Base-by-base conservation (phyloP, 257 asterid species). In the Plantago ovata region DNA sequence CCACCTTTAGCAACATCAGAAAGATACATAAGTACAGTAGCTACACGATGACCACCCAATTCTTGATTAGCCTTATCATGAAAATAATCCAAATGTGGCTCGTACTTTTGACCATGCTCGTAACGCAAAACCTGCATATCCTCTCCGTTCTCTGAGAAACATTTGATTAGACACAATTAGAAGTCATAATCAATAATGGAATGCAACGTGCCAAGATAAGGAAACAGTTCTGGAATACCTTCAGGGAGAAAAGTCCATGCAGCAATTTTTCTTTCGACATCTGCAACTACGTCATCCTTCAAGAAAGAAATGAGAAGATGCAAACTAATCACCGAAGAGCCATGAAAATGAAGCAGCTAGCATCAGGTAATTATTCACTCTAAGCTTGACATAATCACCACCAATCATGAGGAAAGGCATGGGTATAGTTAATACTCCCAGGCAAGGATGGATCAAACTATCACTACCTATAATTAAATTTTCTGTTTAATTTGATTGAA, bases 1-100 rank as follows among this genome's bases (percentile, higher is more conserved):
- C 95, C 95, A 18, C 93, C 95, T 68, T 77, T 74, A 12, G 58
- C 62, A 47, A 83, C 86, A 48, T 79, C 58, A 1, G 89, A 81
- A 58, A 86, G 65, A 68, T 86, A 86, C 90, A 83, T 81, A 38
- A 86, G 86, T 41, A 86, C 87, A 7, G 95, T 86, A 60, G 93
- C 95, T 38, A 83, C 63, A 13, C 93, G 76, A 20, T 86, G 82
- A 33, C 95, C 90, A 15, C 87, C 89, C 6, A 66, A 13, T 68
- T 75, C 63, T 68, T 50, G 76, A 70, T 77, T 79, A 65, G 33
- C 66, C 67, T 61, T 50, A 69, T 81, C 93, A 21, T 24, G 65
- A 58, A 84, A 77, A 65, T 24, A 81, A 69, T 83, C 93, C 47
- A 57, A 73, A 72, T 86, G 95, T 16, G 94, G 90, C 57, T 79